These are phyloP conservation scores for Eutrema heterophyllum DNA, from an alignment of 345 rosid species.

Conservation along the genomic window DNA sequence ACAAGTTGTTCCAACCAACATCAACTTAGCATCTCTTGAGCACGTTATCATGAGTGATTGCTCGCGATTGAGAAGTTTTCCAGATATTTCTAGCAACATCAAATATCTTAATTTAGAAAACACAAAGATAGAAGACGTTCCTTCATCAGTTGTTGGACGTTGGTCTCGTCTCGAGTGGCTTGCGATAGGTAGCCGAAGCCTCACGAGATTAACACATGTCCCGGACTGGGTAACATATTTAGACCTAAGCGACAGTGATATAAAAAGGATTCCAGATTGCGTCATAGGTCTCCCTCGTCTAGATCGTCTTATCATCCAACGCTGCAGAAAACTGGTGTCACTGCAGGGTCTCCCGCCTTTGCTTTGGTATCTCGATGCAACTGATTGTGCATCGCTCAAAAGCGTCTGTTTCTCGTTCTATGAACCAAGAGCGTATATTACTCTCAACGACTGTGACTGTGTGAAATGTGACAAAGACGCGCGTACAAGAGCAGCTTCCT, in stretches of 20 bases:
- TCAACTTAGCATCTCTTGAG: background rate
- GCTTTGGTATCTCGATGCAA: background rate
- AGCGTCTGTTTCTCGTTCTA: background rate
- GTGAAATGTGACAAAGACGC: background rate
- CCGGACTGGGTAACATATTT: background rate
- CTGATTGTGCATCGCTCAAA: background rate
- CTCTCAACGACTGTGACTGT: background rate
- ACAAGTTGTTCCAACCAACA: background rate
- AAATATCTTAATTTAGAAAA: background rate
- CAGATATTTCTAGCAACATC: background rate
- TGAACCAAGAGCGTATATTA: background rate
- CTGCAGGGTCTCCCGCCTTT: background rate
- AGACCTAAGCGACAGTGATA: background rate
- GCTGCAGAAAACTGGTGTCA: background rate
- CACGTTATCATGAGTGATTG: background rate
- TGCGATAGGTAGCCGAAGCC: background rate
- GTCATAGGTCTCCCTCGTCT: background rate
- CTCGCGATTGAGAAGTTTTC: background rate
- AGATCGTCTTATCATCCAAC: fast-evolving
- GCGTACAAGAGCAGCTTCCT: too few species aligned
- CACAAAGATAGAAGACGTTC: background rate
- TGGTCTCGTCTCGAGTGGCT: background rate
- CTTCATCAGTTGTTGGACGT: too few species aligned
- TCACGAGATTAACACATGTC: background rate
- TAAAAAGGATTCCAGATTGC: background rate